Evolutionary conservation across 1,139 yeast species (phyloP), one percentile per base, ranked within the genome.

Genomic region (Geotrichum australiense): DNA sequence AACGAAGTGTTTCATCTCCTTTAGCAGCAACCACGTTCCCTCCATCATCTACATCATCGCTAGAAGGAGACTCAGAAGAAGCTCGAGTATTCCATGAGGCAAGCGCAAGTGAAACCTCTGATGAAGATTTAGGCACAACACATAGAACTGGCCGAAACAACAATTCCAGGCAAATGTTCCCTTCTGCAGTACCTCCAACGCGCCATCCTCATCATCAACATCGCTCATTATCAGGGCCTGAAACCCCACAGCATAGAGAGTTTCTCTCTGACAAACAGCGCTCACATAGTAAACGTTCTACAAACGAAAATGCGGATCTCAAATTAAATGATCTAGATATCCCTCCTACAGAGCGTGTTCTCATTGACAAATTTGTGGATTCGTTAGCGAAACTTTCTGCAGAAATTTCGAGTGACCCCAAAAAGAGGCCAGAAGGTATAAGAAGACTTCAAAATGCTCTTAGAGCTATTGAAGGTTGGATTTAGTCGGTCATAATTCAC

Each of bases 321-420:
- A 93, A 84, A 52, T 82, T 87, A 56, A 76, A 79, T 38, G 77
- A 76, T 45, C 64, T 87, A 47, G 84, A 83, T 37, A 69, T 87
- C 48, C 89, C 93, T 2, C 64, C 73, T 0, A 80, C 80, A 48
- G 96, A 87, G 58, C 82, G 83, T 51, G 81, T 77, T 51, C 68
- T 87, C 41, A 70, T 89, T 39, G 96, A 87, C 57, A 80, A 85
- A 61, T 76, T 89, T 37, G 83, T 89, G 4, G 94, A 86, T 55
- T 80, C 94, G 1, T 67, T 89, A 45, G 80, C 93, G 18, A 70
- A 93, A 53, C 71, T 89, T 47, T 85, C 94, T 3, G 84, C 89
- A 45, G 96, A 87, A 58, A 87, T 89, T 84, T 80, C 85, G 42
- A 62, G 84, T 42, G 95, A 89, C 60, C 84, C 83, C 32, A 76